Conservation (phyloP, 345 rosid species). For the Eucalyptus victrix region DNA sequence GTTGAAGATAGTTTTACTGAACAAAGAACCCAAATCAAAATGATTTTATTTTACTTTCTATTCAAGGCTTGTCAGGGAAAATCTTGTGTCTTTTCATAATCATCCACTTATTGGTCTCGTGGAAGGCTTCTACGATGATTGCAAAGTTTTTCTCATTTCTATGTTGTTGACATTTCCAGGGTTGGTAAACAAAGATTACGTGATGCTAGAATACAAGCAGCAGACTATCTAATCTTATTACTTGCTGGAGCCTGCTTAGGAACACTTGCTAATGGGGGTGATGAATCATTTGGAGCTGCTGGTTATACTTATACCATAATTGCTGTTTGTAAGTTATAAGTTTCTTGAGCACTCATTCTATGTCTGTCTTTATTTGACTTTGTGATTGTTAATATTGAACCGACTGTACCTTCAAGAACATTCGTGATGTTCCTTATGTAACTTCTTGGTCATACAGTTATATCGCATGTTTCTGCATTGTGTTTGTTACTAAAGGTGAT, state of each 20-base stretch:
- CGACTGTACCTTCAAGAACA: background rate
- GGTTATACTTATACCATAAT: slow-evolving; percentile 80
- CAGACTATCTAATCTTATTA: slow-evolving; percentile 72
- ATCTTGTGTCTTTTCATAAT: background rate
- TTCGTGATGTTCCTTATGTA: background rate
- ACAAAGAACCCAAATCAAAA: background rate
- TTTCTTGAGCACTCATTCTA: background rate
- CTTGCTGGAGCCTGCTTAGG: slow-evolving; percentile 98
- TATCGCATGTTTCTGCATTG: background rate
- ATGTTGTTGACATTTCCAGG: slow-evolving; percentile 25
- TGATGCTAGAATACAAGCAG: slow-evolving; percentile 71
- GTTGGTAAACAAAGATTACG: slow-evolving; percentile 70
- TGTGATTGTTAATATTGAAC: background rate
- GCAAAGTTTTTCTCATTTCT: background rate
- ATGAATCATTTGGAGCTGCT: slow-evolving; percentile 61
- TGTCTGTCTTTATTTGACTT: background rate
- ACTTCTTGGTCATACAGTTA: background rate
- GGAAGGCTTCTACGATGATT: background rate
- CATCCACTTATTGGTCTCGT: background rate
- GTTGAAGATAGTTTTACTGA: background rate
- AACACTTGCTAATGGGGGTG: slow-evolving; percentile 41
- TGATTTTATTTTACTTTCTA: background rate
- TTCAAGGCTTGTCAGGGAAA: background rate
- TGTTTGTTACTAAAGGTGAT: background rate
- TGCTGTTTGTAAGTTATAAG: slow-evolving; percentile 65